Evolutionary conservation across 148 eudicot genomes (phyloP), one percentile per base, ranked within the genome.

Genomic region (Camellia lanceoleosa): DNA sequence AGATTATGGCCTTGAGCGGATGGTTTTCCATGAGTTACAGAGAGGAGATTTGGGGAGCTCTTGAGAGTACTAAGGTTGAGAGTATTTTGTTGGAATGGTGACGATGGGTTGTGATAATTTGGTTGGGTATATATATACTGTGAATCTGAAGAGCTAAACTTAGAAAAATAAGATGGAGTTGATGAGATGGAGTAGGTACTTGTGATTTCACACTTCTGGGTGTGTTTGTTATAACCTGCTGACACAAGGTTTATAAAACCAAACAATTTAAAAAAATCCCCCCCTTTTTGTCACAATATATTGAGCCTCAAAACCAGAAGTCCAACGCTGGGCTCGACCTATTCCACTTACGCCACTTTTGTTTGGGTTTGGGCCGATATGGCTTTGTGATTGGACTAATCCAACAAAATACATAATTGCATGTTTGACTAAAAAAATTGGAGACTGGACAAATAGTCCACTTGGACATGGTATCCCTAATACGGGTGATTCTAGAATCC

Each of bases 111-210:
- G 56, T 65, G 79, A 55, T 41, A 16, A 6, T 59, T 73, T 56
- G 72, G 62, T 54, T 5, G 79, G 23, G 76, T 68, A 75, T 85
- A 85, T 78, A 84, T 87, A 82, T 80, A 41, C 49, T 75, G 54
- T 69, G 42, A 55, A 43, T 69, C 16, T 60, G 68, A 41, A 49
- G 52, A 73, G 71, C 44, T 18, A 18, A 71, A 43, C 42, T n/a
- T 67, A 78, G 54, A 71, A 78, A 69, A 54, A 58, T 23, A 71
- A 76, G 60, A 78, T 83, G 91, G 89, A 87, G 89, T 88, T 81
- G 89, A 85, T 88, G 70, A 84, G 82, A 78, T 88, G 89, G 91
- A 90, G 93, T 43, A 82, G 92, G 84, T 87, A 71, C 30, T 11
- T 59, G n/a, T 73, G 13, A 30, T 47, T 55, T 65, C 80, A 81